Conservation (phyloP, 2,329 filamentous ascomycete species). For the Fusarium foetens region DNA sequence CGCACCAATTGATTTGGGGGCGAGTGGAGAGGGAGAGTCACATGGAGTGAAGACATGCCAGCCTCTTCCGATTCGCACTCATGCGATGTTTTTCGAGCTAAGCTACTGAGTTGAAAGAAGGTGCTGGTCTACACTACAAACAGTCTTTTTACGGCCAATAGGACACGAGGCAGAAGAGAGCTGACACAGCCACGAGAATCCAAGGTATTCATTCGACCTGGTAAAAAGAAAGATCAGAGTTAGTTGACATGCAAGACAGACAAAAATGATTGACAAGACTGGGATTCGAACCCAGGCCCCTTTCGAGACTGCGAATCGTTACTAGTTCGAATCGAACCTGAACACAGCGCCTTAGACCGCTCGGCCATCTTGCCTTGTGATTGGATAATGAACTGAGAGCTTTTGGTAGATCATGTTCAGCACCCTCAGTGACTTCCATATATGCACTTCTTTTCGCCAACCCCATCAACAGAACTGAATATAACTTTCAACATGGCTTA, state of each 20-base stretch:
- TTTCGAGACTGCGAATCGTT: constrained; percentile 12
- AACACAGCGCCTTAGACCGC: constrained; percentile 12
- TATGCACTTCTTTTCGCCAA: too few relatives aligned
- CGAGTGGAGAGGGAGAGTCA: not conserved
- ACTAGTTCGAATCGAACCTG: constrained; percentile 5
- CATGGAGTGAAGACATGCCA: not conserved
- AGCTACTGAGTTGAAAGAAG: too few relatives aligned
- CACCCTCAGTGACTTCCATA: too few relatives aligned
- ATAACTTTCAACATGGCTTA: not conserved
- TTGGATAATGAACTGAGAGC: fast-evolving
- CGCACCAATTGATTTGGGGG: constrained; percentile 2
- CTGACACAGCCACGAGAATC: not conserved
- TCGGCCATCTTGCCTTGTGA: constrained; percentile 10
- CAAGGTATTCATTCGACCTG: not conserved
- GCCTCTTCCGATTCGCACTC: not conserved
- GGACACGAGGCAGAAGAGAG: too few relatives aligned
- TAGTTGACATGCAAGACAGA: fast-evolving
- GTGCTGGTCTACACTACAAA: too few relatives aligned
- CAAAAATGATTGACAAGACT: constrained; percentile 2
- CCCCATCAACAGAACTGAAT: too few relatives aligned
- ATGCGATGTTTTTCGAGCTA: not conserved
- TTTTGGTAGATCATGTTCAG: fast-evolving
- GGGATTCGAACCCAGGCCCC: constrained; percentile 12
- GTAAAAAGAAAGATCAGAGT: not conserved
- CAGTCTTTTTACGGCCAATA: not conserved